Percentiles rank a stretch among this genome's conserved stretches.
Evolutionary conservation across 805 yeast species (phyloP).

Genomic region (Candida berthetii): DNA sequence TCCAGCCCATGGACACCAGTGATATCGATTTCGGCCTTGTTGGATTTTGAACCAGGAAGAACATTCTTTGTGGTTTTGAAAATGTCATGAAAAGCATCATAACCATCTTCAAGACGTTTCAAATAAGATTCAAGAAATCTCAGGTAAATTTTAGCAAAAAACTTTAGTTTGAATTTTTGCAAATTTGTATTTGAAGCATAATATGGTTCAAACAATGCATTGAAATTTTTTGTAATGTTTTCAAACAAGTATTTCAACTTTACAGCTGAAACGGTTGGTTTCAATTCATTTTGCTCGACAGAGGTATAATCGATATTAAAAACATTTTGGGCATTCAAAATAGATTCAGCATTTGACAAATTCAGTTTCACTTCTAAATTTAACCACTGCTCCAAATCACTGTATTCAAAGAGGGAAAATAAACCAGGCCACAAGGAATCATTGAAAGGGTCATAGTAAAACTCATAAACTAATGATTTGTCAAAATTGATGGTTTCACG

Average conservation of each 20-base stretch:
- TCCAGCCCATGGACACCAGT: slow-evolving; percentile 20
- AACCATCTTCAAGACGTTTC: slow-evolving; percentile 21
- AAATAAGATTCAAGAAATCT: slow-evolving; percentile 32
- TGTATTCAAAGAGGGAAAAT: slow-evolving; percentile 15
- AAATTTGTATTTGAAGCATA: slow-evolving; percentile 28
- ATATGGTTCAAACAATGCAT: slow-evolving; percentile 15
- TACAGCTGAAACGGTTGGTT: slow-evolving; percentile 36
- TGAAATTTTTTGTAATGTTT: slow-evolving; percentile 35
- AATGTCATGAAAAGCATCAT: slow-evolving; percentile 19
- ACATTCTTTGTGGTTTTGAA: slow-evolving; percentile 11
- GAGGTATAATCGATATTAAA: slow-evolving; percentile 41
- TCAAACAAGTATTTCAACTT: slow-evolving; percentile 37
- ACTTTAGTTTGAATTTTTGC: slow-evolving; percentile 39
- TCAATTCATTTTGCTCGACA: slow-evolving; percentile 21
- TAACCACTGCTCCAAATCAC: slow-evolving; percentile 39
- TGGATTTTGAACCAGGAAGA: slow-evolving; percentile 2
- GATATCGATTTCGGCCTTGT: slow-evolving; percentile 12
- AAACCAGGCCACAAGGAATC: slow-evolving; percentile 24
- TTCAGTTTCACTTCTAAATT: slow-evolving; percentile 40
- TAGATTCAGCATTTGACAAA: slow-evolving; percentile 35
- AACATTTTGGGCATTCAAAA: slow-evolving; percentile 33
- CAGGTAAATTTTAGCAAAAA: slow-evolving; percentile 38
- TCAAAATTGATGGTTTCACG: slow-evolving; percentile 35
- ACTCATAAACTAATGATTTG: slow-evolving; percentile 26
- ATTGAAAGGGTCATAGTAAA: slow-evolving; percentile 31